These are phyloP conservation scores for Aspergillus quadricinctus DNA, from an alignment of 2,329 filamentous ascomycete genomes.

Conservation along the genomic window DNA sequence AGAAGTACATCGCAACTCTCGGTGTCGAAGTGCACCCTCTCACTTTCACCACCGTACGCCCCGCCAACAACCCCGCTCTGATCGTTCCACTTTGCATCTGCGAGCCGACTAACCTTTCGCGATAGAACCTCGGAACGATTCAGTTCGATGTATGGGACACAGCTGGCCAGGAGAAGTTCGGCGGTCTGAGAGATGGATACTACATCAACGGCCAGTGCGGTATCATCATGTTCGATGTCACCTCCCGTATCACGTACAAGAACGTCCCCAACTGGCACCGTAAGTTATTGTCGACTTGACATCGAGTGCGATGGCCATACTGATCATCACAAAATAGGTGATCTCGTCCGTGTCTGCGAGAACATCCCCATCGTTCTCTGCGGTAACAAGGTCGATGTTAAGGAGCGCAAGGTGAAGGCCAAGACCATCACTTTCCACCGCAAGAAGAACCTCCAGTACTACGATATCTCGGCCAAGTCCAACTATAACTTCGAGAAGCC, in stretches of 20 bases:
- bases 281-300: conserved; percentile 51
- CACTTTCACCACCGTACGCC: conserved; percentile 90
- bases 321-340: conserved; percentile 56
- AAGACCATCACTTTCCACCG: conserved; percentile 99
- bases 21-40: conserved; percentile 99
- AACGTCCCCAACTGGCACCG: conserved; percentile 99
- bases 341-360: conserved; percentile 98
- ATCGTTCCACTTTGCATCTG: conserved; percentile 10
- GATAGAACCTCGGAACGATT: conserved; percentile 84
- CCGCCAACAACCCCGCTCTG: conserved; percentile 31
- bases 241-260: conserved; percentile 99
- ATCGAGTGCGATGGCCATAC: neutral
- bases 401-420: conserved; percentile 99
- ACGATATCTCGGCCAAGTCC: conserved; percentile 99
- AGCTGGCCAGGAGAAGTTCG: conserved; percentile 98
- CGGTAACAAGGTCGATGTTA: conserved; percentile 99
- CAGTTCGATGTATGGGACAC: conserved; percentile 99
- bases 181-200: conserved; percentile 98
- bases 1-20: conserved; percentile 99
- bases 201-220: conserved; percentile 99
- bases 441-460: conserved; percentile 99
- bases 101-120: conserved; percentile 24
- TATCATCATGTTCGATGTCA: conserved; percentile 99
- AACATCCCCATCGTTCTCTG: conserved; percentile 97
- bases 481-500: conserved; percentile 99